Evolutionary conservation across 371 early-diverging fungal species (phyloP).

Genomic region (Dentiscutata heterogama): DNA sequence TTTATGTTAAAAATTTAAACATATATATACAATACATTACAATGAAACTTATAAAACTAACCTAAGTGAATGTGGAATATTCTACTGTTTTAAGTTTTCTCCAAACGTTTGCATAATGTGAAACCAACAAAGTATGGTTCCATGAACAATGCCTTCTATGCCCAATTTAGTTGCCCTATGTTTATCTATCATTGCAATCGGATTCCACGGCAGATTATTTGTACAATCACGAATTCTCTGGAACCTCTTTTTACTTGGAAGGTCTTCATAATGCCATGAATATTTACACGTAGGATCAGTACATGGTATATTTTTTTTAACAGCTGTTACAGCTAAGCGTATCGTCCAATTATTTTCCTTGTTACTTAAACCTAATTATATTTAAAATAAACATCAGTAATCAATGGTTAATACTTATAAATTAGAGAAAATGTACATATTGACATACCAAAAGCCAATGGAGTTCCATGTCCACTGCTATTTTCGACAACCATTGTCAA

Average conservation of each 20-base stretch:
- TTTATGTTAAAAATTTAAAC: too few relatives aligned
- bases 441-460: slow-evolving; percentile 12
- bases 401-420: background rate
- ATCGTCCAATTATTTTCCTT: background rate
- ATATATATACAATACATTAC: too few relatives aligned
- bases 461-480: background rate
- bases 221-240: slow-evolving; percentile 19
- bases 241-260: slow-evolving; percentile 9
- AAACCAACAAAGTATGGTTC: slow-evolving; percentile 19
- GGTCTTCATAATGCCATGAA: slow-evolving; percentile 24
- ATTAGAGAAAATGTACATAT: background rate
- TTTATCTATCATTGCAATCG: slow-evolving; percentile 22
- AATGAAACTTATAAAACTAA: background rate
- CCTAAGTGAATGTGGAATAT: slow-evolving; percentile 18
- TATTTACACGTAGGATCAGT: background rate
- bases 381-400: background rate
- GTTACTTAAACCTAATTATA: slow-evolving; percentile 22
- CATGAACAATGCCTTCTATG: background rate
- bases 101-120: slow-evolving; percentile 10
- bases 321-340: background rate
- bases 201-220: slow-evolving; percentile 1
- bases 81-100: slow-evolving; percentile 1
- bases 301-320: slow-evolving; percentile 25
- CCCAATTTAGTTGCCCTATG: background rate
- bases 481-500: slow-evolving; percentile 31